Conservation (phyloP, 768 basidiomycete species). For the Mycena floridula region DNA sequence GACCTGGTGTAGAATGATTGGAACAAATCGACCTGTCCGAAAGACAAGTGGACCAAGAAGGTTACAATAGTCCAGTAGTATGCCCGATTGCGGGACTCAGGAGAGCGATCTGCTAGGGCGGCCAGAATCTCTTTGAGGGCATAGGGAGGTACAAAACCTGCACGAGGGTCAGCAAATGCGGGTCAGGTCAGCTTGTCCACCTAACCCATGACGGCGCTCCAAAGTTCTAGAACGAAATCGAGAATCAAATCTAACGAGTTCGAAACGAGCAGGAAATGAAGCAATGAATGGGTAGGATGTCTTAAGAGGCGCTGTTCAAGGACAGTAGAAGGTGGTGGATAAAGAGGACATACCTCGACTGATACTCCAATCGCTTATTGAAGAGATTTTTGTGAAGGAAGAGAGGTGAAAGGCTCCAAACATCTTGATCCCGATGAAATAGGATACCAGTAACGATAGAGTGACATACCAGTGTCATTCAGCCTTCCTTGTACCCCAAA, state of each 20-base stretch:
- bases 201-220: slow-evolving; percentile 51
- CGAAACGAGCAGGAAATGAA: slow-evolving; percentile 56
- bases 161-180: not conserved
- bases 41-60: slow-evolving; percentile 58
- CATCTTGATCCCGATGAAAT: slow-evolving; percentile 31
- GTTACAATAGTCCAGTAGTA: slow-evolving; percentile 56
- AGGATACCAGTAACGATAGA: not conserved
- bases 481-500: slow-evolving; percentile 45
- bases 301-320: slow-evolving; percentile 18
- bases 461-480: slow-evolving; percentile 23
- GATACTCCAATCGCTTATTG: slow-evolving; percentile 53
- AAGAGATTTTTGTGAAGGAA: slow-evolving; percentile 67
- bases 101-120: slow-evolving; percentile 36
- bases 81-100: slow-evolving; percentile 36
- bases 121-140: slow-evolving; percentile 56
- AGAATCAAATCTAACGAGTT: slow-evolving; percentile 67
- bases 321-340: not conserved
- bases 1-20: slow-evolving; percentile 63
- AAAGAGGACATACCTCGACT: slow-evolving; percentile 24
- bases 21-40: slow-evolving; percentile 60
- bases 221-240: slow-evolving; percentile 51
- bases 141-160: slow-evolving; percentile 64
- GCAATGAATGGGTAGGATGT: slow-evolving; percentile 48
- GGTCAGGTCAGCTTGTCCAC: too few species aligned
- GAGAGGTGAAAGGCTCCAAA: slow-evolving; percentile 63